Base-by-base conservation (phyloP, 2,329 filamentous ascomycete species). In the Trichophaea hybrida region DNA sequence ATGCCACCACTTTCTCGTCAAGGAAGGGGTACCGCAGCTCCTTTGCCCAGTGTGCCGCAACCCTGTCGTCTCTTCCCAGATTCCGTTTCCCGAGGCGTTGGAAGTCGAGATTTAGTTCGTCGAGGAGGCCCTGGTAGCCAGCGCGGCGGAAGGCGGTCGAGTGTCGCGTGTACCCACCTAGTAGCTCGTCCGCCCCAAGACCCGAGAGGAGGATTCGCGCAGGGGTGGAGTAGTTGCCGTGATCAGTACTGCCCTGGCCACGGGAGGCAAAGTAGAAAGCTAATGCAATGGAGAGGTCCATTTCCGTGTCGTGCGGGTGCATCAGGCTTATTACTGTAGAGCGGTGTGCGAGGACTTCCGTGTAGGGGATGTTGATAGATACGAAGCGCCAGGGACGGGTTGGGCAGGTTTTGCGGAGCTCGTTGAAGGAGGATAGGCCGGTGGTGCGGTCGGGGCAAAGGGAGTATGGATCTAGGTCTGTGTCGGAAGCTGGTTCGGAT, bases 201-300 rank as follows among this genome's bases (percentile, higher is more conserved):
- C 93, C 94, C 0, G 93, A 97, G 0, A 98, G 76, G 1, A 98
- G 78, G 0, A 96, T 88, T 35, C 88, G 82, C 1, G 90, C 87
- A 0, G 82, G 75, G 0, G 87, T 89, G 7, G 74, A 77, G 69
- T 89, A 90, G 61, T 63, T 37, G 54, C 51, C 37, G 64, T 61
- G 48, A 65, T n/a, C 68, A 60, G 32, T 68, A 60, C 37, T 60
- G 0, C 84, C 88, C 55, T 74, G 71, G 0, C 89, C 91, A 43
- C 88, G 80, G 0, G 91, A 84, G 5, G 93, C 89, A 74, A 98
- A 98, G 72, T 96, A 97, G n/a, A 98, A 76, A 0, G 93, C 93
- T 67, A 80, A 85, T 0, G 87, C 86, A 67, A 98, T 98, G 2
- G 93, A 98, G 0, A 98, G 77, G 69, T 98, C 93, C 93, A 98